phyloP scores from a whole-genome alignment of 805 yeast genomes.

The Metschnikowia dekortorum region DNA sequence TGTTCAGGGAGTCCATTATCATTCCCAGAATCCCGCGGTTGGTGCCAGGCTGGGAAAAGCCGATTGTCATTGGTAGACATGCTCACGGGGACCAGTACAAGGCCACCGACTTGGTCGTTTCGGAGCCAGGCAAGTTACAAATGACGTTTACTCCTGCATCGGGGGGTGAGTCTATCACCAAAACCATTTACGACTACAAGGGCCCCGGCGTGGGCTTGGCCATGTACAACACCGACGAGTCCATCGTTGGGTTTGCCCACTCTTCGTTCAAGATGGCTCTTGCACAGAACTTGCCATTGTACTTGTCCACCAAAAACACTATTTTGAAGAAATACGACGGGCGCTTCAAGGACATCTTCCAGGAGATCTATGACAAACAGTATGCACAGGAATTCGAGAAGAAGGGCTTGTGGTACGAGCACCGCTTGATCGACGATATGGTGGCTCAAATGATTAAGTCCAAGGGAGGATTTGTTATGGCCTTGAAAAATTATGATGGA shows the following conservation, averaged over 20 bases:
- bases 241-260: slow-evolving; percentile 87
- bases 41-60: slow-evolving; percentile 90
- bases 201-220: slow-evolving; percentile 80
- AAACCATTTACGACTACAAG: slow-evolving; percentile 64
- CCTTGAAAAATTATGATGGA: slow-evolving; percentile 97
- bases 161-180: slow-evolving; percentile 51
- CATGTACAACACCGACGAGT: slow-evolving; percentile 94
- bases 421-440: slow-evolving; percentile 95
- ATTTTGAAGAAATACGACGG: slow-evolving; percentile 94
- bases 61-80: slow-evolving; percentile 95
- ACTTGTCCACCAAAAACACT: slow-evolving; percentile 90
- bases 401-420: slow-evolving; percentile 92
- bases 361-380: slow-evolving; percentile 64
- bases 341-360: slow-evolving; percentile 90
- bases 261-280: slow-evolving; percentile 87
- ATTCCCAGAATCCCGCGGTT: slow-evolving; percentile 84
- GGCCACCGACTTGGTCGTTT: slow-evolving; percentile 81
- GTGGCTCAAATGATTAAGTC: slow-evolving; percentile 98
- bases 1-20: slow-evolving; percentile 94
- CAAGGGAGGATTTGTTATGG: slow-evolving; percentile 90
- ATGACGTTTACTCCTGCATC: slow-evolving; percentile 69
- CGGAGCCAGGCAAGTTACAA: slow-evolving; percentile 74
- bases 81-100: slow-evolving; percentile 97
- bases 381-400: slow-evolving; percentile 71
- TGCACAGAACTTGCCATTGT: slow-evolving; percentile 71